Evolutionary conservation across 371 early-diverging fungal species (phyloP).

Genomic region (Haplosporangium sp.): DNA sequence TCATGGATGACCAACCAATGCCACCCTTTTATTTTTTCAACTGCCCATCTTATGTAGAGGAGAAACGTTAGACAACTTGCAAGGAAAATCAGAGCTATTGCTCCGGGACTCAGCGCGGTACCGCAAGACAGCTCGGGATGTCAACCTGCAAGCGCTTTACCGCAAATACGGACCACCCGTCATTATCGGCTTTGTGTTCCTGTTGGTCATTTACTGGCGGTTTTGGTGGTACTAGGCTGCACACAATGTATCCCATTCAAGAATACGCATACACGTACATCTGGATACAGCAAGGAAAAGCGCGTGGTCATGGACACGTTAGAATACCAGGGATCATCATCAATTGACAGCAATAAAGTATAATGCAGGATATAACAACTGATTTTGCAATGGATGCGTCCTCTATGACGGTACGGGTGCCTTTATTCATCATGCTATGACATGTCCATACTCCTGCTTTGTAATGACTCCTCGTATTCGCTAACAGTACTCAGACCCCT

Average conservation of each 20-base stretch:
- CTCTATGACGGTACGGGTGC: too few relatives aligned
- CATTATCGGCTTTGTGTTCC: constrained; percentile 78
- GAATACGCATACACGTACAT: not conserved
- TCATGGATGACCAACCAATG: not conserved
- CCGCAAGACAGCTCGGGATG: constrained; percentile 80
- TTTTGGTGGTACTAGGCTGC: constrained; percentile 67
- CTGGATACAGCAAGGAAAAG: not conserved
- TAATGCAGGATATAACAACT: too few relatives aligned
- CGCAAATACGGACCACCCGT: constrained; percentile 96
- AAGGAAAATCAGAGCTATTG: constrained; percentile 69
- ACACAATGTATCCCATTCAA: not conserved
- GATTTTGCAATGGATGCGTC: too few relatives aligned
- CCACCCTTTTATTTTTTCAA: not conserved
- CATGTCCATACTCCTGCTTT: too few relatives aligned
- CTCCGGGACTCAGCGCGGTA: constrained; percentile 78
- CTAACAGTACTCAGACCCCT: too few relatives aligned
- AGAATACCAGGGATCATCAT: too few relatives aligned
- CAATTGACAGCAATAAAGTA: too few relatives aligned
- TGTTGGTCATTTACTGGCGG: constrained; percentile 84
- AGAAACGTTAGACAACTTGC: constrained; percentile 52
- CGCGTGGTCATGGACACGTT: not conserved
- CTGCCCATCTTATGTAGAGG: constrained; percentile 23
- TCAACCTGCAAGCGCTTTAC: constrained; percentile 89
- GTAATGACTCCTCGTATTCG: too few relatives aligned
- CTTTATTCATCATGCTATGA: too few relatives aligned